A percentile compares a stretch with the other conserved stretches of the same genome.
Evolutionary conservation across 768 basidiomycete species (phyloP).

Genomic region (Terana coerulea): DNA sequence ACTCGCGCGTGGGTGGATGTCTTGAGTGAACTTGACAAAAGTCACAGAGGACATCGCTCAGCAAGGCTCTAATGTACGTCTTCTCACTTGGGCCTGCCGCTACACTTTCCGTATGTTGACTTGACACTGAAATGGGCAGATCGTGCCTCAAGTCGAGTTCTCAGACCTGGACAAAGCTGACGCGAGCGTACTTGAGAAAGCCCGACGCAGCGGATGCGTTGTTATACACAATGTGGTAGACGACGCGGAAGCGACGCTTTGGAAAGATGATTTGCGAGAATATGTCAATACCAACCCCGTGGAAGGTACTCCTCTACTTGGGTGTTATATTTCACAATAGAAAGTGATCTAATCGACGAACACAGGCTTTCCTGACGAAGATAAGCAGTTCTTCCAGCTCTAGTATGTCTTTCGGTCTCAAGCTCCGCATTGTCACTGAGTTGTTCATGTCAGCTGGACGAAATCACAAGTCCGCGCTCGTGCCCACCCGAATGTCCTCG

Average conservation of each 20-base stretch:
- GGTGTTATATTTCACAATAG: neutral
- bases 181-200: conserved; percentile 41
- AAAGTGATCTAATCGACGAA: neutral
- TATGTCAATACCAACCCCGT: conserved; percentile 57
- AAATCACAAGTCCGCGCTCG: conserved; percentile 63
- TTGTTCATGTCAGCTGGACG: conserved; percentile 36
- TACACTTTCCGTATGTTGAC: too few relatives aligned
- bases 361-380: conserved; percentile 46
- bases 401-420: conserved; percentile 43
- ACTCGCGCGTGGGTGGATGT: conserved; percentile 58
- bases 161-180: conserved; percentile 45
- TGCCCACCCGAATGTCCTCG: conserved; percentile 62
- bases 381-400: conserved; percentile 72
- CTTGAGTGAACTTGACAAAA: conserved; percentile 44
- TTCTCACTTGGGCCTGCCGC: too few relatives aligned
- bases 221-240: conserved; percentile 61
- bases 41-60: conserved; percentile 42
- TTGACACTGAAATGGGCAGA: too few relatives aligned
- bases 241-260: conserved; percentile 47
- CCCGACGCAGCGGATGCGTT: conserved; percentile 54
- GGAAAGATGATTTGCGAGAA: conserved; percentile 54
- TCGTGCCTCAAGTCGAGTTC: conserved; percentile 61
- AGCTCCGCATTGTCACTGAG: neutral
- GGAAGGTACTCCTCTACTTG: conserved; percentile 37
- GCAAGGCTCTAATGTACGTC: conserved; percentile 47